phyloP scores from a whole-genome alignment of 805 yeast species.

The Yamadazyma sp. region DNA sequence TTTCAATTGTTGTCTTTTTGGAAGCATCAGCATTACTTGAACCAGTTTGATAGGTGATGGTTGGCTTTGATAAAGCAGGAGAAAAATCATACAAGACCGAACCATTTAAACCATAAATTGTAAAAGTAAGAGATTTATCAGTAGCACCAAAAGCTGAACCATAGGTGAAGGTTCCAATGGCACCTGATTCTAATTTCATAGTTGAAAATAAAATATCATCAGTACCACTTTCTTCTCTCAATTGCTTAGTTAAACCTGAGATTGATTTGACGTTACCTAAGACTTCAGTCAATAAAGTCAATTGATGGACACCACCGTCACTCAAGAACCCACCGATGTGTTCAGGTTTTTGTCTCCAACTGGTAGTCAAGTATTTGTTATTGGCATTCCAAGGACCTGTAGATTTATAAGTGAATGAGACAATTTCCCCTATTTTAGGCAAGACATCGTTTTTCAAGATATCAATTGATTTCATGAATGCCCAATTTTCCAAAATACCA shows the following conservation, averaged over 20 bases:
- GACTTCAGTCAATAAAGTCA: slow-evolving; percentile 79
- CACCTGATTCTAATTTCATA: slow-evolving; percentile 55
- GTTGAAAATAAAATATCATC: slow-evolving; percentile 80
- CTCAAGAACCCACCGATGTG: slow-evolving; percentile 91
- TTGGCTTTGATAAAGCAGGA: slow-evolving; percentile 40
- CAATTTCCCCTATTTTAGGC: slow-evolving; percentile 67
- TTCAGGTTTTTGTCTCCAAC: slow-evolving; percentile 88
- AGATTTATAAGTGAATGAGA: slow-evolving; percentile 67
- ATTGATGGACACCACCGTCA: slow-evolving; percentile 96
- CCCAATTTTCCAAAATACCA: slow-evolving; percentile 83
- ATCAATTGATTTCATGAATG: slow-evolving; percentile 59
- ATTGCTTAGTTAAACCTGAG: slow-evolving; percentile 74
- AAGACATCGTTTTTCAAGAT: slow-evolving; percentile 52
- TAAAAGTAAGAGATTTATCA: slow-evolving; percentile 62
- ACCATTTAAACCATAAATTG: slow-evolving; percentile 78
- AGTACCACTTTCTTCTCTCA: slow-evolving; percentile 73
- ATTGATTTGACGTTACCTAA: slow-evolving; percentile 72
- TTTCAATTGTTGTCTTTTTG: slow-evolving; percentile 35
- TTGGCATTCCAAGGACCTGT: slow-evolving; percentile 67
- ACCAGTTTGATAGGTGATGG: slow-evolving; percentile 34
- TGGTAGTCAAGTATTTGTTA: slow-evolving; percentile 62
- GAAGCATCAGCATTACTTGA: slow-evolving; percentile 47
- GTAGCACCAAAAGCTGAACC: slow-evolving; percentile 86
- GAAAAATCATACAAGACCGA: slow-evolving; percentile 65
- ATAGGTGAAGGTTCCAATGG: slow-evolving; percentile 81